Base-by-base conservation (phyloP, 495 filamentous ascomycete species). In the Talaromyces stipitatus region DNA sequence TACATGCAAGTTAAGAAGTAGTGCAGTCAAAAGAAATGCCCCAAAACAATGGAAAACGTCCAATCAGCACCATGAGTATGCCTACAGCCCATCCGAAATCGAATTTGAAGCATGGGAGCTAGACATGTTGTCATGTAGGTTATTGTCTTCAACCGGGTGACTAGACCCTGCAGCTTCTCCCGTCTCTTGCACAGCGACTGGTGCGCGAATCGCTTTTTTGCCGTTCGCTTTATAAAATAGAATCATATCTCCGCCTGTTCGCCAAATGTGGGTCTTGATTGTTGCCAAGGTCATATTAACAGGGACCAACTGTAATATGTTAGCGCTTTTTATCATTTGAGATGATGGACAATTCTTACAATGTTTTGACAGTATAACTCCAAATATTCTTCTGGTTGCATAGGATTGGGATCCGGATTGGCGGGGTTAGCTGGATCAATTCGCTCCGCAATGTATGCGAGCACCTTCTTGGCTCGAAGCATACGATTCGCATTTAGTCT, bases 401-500 rank as follows among this genome's bases (percentile, higher is more conserved):
- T 66, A 16, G 77, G 75, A 27, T 84, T 75, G 9, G 78, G 76
- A 53, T 84, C 82, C 2, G 74, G 73, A 29, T 82, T 72, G 46
- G 79, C 69, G 1, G 74, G 67, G 52, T 74, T 66, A 5, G 68
- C 67, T 1, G 85, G 80, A 66, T 96, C 92, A 54, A 98, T 92
- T 50, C 90, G 80, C 68, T 98, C 94, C 1, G 91, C 87, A 6
- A 97, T 85, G 62, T 98, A 98, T 1, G 83, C 85, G 32, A 95
- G 70, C n/a, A 98, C 90, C 76, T 97, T 98, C 74, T 90, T 92
- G 3, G 92, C 88, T 45, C 94, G 82, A 27, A 98, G 79, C 95
- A 98, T 97, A 27, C 94, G 80, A 65, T 97, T 98, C 27, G 94
- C 94, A 67, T 97, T 98, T 57, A 98, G 79, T 27, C 94, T 84